Conservation (phyloP, 768 basidiomycete genomes). For the Suillus sp. region DNA sequence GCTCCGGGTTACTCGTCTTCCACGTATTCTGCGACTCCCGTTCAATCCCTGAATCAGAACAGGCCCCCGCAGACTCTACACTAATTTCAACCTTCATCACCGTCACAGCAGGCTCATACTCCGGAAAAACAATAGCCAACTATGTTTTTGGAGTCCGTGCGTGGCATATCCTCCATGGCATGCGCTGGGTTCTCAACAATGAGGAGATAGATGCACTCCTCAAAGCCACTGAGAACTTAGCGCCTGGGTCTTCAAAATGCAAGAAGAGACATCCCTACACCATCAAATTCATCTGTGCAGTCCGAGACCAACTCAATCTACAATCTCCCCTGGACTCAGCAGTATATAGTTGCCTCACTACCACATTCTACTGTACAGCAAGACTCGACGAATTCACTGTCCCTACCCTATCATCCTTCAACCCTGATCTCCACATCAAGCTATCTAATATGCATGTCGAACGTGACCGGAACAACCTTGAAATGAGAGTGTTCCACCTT, state of each 20-base stretch:
- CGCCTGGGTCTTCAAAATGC: conserved; percentile 25
- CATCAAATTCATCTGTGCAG: neutral
- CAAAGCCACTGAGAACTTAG: conserved; percentile 18
- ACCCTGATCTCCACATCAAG: neutral
- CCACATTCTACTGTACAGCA: neutral
- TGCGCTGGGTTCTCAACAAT: conserved; percentile 20
- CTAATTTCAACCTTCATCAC: too few relatives aligned
- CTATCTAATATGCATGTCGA: too few relatives aligned
- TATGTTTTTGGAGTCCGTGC: too few relatives aligned
- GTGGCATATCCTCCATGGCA: conserved; percentile 29
- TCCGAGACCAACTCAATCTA: neutral
- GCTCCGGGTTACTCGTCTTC: too few relatives aligned
- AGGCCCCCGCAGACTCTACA: too few relatives aligned
- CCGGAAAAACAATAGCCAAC: conserved; percentile 16
- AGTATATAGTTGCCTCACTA: neutral
- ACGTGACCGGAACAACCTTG: too few relatives aligned
- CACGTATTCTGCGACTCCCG: too few relatives aligned
- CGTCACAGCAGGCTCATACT: conserved; percentile 11
- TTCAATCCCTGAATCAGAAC: too few relatives aligned
- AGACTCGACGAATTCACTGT: neutral
- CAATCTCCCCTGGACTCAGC: neutral
- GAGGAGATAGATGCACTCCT: conserved; percentile 29
- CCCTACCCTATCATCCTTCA: too few relatives aligned
- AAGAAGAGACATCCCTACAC: conserved; percentile 20
- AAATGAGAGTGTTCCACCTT: too few relatives aligned